Conservation (phyloP, 2,329 filamentous ascomycete genomes). For the Didymella glomerata region DNA sequence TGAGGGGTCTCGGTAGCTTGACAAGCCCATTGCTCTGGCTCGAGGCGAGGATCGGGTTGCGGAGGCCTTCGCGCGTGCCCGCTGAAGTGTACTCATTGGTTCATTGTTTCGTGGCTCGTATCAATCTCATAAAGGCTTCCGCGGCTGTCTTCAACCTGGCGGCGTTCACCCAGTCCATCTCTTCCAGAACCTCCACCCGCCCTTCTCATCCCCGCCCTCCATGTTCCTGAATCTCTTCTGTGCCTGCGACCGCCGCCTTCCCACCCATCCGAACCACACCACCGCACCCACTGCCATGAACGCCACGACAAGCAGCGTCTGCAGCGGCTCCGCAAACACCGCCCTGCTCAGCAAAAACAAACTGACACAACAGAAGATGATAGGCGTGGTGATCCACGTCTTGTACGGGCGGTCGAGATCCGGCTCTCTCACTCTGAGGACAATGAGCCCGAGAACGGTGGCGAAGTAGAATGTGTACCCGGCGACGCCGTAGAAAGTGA, state of each 20-base stretch:
- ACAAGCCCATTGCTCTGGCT: no score
- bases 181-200: conserved; percentile 57
- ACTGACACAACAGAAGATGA: conserved; percentile 98
- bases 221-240: conserved; percentile 37
- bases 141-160: no score
- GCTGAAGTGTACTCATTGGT: not conserved
- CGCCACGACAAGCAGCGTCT: conserved; percentile 84
- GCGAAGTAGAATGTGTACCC: conserved; percentile 98
- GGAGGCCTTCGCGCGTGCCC: no score
- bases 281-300: conserved; percentile 87
- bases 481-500: conserved; percentile 97
- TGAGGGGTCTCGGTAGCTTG: no score
- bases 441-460: conserved; percentile 90
- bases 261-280: conserved; percentile 88
- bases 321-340: conserved; percentile 87
- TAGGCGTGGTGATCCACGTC: conserved; percentile 96
- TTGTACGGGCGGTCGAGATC: conserved; percentile 88
- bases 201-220: conserved; percentile 35
- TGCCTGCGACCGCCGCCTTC: conserved; percentile 54
- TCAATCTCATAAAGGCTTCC: not conserved
- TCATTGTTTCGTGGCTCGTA: not conserved
- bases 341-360: conserved; percentile 88
- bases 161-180: conserved; percentile 44
- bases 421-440: conserved; percentile 87
- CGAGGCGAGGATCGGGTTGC: no score